These are phyloP conservation scores for Adansonia gregorii DNA, from an alignment of 441 rosid species.

Conservation along the genomic window DNA sequence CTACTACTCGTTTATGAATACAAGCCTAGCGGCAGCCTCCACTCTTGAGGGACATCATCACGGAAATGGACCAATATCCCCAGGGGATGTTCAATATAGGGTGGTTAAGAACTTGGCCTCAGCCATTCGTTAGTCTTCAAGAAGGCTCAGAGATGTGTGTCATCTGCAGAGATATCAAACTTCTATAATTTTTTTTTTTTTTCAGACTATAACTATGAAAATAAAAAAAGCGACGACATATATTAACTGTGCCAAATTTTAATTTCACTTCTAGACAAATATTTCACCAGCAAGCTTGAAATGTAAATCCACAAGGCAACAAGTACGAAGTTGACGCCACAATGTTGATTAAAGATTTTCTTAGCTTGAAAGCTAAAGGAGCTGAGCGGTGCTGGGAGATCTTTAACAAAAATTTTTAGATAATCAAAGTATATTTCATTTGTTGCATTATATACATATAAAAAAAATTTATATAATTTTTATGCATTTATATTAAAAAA, in stretches of 20 bases:
- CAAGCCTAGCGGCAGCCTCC: conserved; percentile 46
- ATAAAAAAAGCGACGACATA: too few relatives aligned
- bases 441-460: too few relatives aligned
- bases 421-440: too few relatives aligned
- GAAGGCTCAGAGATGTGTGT: conserved; percentile 60
- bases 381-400: too few relatives aligned
- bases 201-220: too few relatives aligned
- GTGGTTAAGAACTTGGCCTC: conserved; percentile 47
- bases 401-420: too few relatives aligned
- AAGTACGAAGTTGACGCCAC: not conserved
- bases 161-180: conserved; percentile 48
- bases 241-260: too few relatives aligned
- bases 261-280: conserved; percentile 18
- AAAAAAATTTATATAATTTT: too few relatives aligned
- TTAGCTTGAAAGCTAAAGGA: not conserved
- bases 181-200: too few relatives aligned
- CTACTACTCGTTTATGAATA: conserved; percentile 47
- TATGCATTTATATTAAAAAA: too few relatives aligned
- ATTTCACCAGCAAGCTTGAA: conserved; percentile 47
- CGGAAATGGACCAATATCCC: conserved; percentile 36
- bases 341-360: not conserved
- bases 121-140: conserved; percentile 47
- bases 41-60: conserved; percentile 37
- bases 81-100: conserved; percentile 42
- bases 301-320: not conserved